A percentile compares a stretch with the other conserved stretches of the same genome.
These are phyloP conservation scores for Gloeostereum incarnatum DNA, from an alignment of 768 basidiomycete genomes.

Conservation along the genomic window DNA sequence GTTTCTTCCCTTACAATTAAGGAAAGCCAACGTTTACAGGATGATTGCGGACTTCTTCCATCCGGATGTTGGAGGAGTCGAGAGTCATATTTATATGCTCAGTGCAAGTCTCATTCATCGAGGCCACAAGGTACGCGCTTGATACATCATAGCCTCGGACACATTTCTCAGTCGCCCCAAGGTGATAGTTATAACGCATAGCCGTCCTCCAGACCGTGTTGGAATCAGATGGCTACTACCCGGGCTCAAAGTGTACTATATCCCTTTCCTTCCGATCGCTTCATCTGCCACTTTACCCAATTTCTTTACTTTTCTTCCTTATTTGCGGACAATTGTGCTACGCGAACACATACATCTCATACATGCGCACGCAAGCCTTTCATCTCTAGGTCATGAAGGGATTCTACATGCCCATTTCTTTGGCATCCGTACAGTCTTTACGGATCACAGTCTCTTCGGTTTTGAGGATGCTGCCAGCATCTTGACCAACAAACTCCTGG, in stretches of 20 bases:
- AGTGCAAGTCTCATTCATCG: conserved; percentile 70
- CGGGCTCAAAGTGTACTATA: conserved; percentile 86
- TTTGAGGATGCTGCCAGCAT: conserved; percentile 97
- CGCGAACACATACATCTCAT: conserved; percentile 82
- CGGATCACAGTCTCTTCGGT: conserved; percentile 94
- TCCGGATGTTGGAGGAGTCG: conserved; percentile 90
- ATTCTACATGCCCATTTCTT: conserved; percentile 84
- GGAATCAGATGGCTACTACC: conserved; percentile 88
- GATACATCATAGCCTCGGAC: not conserved
- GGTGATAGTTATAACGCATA: conserved; percentile 95
- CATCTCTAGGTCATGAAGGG: conserved; percentile 86
- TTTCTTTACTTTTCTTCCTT: conserved; percentile 88
- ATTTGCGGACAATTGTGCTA: conserved; percentile 80
- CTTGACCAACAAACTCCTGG: conserved; percentile 91
- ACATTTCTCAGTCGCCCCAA: conserved; percentile 16
- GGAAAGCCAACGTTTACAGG: conserved; percentile 25
- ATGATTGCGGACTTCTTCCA: conserved; percentile 98
- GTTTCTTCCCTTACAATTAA: not conserved
- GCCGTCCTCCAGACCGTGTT: conserved; percentile 75
- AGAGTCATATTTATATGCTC: conserved; percentile 93
- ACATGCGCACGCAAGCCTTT: conserved; percentile 89
- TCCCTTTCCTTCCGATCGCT: conserved; percentile 83
- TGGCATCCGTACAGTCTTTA: conserved; percentile 87
- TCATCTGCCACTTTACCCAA: conserved; percentile 93
- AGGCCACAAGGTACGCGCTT: conserved; percentile 68